Evolutionary conservation across 192 early-diverging fungal genomes (phyloP), one percentile per base, ranked within the genome.

Genomic region (Coemansia sp.): DNA sequence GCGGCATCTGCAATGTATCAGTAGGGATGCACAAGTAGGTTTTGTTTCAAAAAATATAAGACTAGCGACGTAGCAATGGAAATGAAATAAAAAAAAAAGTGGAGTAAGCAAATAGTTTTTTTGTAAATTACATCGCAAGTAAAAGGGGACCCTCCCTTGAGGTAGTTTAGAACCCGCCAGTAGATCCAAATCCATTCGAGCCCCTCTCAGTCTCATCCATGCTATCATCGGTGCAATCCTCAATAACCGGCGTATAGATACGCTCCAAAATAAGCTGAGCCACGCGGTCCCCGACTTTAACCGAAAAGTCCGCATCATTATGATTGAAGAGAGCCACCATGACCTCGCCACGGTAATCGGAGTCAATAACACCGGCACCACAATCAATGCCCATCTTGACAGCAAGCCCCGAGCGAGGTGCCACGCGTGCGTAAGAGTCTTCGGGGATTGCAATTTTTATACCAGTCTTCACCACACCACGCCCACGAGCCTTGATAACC

Each of bases 401-500:
- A 3, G 96, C 95, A 44, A 99, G 85, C 0, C 96, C 95, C 35
- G 89, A 93, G 34, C 98, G 86, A 35, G 96, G 96, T 2, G 98
- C 98, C 4, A 99, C 91, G 69, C 98, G 92, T 5, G 94, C 98
- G 75, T 99, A 99, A 33, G 92, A 90, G 29, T 95, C 95, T 31
- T 66, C 50, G 3, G 98, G 98, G 13, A 98, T 80, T 39, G 87
- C 87, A 65, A 98, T 93, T 37, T 89, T 85, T 19, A 99, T 81
- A 56, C 94, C 98, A 14, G 95, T 99, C 17, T 88, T 85, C 14
- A 97, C 92, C 39, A 97, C 79, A 9, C 84, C 86, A 42, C 92
- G 90, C 11, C 87, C 84, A 42, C 89, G 87, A n/a, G 93, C 89
- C 42, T 91, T 90, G 70, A 99, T 92, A 3, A 83, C 80, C 4